phyloP scores from a whole-genome alignment of 352 stramenopile species.

The Phytophthora idaei region DNA sequence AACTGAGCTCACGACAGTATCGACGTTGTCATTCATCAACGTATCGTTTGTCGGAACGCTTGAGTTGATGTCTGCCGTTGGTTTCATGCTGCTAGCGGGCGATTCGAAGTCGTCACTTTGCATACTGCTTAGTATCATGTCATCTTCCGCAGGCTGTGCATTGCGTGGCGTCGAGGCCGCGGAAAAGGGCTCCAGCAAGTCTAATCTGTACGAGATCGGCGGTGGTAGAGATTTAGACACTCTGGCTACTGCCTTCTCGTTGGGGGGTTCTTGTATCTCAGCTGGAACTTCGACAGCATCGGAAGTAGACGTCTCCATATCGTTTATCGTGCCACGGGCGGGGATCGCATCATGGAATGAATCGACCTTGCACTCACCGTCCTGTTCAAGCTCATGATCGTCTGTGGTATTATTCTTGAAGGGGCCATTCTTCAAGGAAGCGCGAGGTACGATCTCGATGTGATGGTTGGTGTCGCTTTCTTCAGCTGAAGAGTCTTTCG shows the following conservation, averaged over 20 bases:
- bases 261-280: not conserved
- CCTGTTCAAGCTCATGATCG: not conserved
- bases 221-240: not conserved
- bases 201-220: slow-evolving; percentile 9
- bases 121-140: slow-evolving; percentile 35
- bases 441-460: slow-evolving; percentile 6
- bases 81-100: slow-evolving; percentile 6
- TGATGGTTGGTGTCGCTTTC: not conserved
- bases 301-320: not conserved
- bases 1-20: not conserved
- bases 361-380: not conserved
- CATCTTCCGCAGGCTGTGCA: slow-evolving; percentile 11
- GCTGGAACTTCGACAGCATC: slow-evolving; percentile 2
- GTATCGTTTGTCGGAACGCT: slow-evolving; percentile 7
- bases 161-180: slow-evolving; percentile 2
- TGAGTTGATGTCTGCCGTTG: slow-evolving; percentile 7
- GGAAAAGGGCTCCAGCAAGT: slow-evolving; percentile 25
- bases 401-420: not conserved
- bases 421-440: no score
- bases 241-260: slow-evolving; percentile 1
- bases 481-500: not conserved
- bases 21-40: not conserved
- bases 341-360: not conserved
- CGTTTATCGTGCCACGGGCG: slow-evolving; percentile 1
- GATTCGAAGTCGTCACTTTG: slow-evolving; percentile 38